Evolutionary conservation across 352 stramenopile species (phyloP).

Genomic region (Pythium angustatum): DNA sequence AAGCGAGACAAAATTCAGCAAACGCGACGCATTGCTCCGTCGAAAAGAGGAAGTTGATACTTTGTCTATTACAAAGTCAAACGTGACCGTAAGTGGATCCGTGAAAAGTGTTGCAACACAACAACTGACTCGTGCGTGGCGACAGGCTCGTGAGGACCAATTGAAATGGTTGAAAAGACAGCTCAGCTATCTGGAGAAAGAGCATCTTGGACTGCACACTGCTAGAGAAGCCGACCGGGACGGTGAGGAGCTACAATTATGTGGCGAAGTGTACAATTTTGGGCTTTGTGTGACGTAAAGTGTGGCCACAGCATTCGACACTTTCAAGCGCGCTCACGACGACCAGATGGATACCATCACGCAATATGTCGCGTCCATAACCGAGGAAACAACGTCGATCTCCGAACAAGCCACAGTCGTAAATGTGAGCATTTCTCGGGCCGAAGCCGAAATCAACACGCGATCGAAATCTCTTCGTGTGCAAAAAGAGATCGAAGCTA

Average conservation of each 20-base stretch:
- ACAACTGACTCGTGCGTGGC: too few relatives aligned
- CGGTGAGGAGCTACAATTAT: background rate
- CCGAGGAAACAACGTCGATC: background rate
- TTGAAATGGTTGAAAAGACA: conserved; percentile 6
- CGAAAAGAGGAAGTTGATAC: conserved; percentile 8
- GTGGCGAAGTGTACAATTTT: background rate
- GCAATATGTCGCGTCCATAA: conserved; percentile 5
- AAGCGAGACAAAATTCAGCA: background rate
- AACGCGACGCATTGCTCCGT: conserved; percentile 3
- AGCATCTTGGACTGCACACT: background rate
- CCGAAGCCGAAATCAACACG: background rate
- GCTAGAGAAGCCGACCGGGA: background rate
- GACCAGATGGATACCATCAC: conserved; percentile 3
- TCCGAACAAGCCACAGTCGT: background rate
- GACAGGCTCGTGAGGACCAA: conserved; percentile 8
- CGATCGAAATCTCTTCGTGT: background rate
- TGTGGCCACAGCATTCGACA: background rate
- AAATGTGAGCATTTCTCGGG: background rate
- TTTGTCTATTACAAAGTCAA: background rate
- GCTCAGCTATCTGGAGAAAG: background rate
- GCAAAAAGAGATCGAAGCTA: background rate
- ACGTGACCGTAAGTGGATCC: background rate
- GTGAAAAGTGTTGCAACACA: too few relatives aligned
- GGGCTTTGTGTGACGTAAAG: background rate
- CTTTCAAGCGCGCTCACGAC: background rate